Evolutionary conservation across 345 rosid species (phyloP).

Genomic region (Acer saccharum): DNA sequence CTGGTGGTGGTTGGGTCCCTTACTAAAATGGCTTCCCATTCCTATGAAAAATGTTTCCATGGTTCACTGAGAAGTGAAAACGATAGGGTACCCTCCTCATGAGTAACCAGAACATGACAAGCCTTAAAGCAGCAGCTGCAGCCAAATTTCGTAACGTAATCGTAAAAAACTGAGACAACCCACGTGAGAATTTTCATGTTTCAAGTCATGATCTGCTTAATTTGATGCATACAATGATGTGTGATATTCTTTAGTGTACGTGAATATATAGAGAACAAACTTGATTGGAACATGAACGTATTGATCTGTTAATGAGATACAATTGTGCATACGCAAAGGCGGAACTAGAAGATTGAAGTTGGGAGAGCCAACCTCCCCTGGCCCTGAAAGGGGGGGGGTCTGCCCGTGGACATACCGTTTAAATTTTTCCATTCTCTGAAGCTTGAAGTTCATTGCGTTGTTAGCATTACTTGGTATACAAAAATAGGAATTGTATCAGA

Average conservation of each 20-base stretch:
- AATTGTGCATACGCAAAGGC: not conserved
- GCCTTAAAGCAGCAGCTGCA: slow-evolving; percentile 6
- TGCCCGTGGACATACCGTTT: not conserved
- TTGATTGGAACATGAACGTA: not conserved
- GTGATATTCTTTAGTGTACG: not conserved
- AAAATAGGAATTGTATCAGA: not conserved
- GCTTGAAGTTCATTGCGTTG: not conserved
- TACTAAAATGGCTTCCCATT: not conserved
- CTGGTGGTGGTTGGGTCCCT: slow-evolving; percentile 30
- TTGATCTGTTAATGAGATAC: not conserved
- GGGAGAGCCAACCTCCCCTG: not conserved
- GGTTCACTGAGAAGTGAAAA: not conserved
- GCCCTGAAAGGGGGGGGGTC: not conserved
- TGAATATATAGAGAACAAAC: not conserved
- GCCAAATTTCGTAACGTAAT: not conserved
- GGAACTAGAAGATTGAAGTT: too few species aligned
- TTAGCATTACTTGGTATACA: not conserved
- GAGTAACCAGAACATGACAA: not conserved
- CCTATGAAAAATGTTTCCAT: not conserved
- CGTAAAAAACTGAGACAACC: not conserved
- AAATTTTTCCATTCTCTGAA: too few species aligned
- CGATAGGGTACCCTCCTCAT: not conserved
- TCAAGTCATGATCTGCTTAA: not conserved
- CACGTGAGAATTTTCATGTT: not conserved
- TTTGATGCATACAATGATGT: not conserved